phyloP scores from a whole-genome alignment of 176 grass and related monocot genomes.

The Musa beccarii region DNA sequence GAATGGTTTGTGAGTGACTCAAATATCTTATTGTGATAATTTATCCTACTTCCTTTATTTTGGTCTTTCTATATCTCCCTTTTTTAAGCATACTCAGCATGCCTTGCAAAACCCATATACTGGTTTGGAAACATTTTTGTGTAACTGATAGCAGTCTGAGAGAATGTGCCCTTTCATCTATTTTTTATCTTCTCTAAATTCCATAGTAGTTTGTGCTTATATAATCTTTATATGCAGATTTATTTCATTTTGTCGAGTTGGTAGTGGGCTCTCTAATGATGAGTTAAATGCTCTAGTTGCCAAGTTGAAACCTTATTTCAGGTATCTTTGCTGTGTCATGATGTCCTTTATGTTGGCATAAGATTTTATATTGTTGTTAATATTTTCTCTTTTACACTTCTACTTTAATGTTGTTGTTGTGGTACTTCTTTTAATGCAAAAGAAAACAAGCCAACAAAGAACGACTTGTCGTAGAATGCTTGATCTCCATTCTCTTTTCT shows the following conservation, averaged over 20 bases:
- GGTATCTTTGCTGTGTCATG: conserved; percentile 31
- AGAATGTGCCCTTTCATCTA: background rate
- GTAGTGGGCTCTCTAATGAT: conserved; percentile 72
- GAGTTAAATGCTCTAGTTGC: conserved; percentile 60
- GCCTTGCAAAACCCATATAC: background rate
- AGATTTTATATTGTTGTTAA: conserved; percentile 8
- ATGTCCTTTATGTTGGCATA: conserved; percentile 27
- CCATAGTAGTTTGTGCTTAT: conserved; percentile 12
- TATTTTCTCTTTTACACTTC: background rate
- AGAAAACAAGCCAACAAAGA: no score
- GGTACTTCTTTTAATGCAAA: no score
- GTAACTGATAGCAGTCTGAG: background rate
- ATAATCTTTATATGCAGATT: conserved; percentile 48
- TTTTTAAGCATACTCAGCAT: background rate
- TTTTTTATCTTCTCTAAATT: background rate
- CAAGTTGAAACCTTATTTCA: conserved; percentile 90
- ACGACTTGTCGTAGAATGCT: no score
- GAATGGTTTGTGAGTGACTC: background rate
- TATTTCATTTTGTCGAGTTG: conserved; percentile 89
- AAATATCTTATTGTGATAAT: background rate
- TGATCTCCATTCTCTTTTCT: no score
- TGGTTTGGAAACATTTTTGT: background rate
- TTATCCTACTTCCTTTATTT: background rate
- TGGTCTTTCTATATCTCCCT: background rate
- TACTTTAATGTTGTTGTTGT: no score